Evolutionary conservation across 768 basidiomycete genomes (phyloP).

Genomic region (Mycena epipterygia): DNA sequence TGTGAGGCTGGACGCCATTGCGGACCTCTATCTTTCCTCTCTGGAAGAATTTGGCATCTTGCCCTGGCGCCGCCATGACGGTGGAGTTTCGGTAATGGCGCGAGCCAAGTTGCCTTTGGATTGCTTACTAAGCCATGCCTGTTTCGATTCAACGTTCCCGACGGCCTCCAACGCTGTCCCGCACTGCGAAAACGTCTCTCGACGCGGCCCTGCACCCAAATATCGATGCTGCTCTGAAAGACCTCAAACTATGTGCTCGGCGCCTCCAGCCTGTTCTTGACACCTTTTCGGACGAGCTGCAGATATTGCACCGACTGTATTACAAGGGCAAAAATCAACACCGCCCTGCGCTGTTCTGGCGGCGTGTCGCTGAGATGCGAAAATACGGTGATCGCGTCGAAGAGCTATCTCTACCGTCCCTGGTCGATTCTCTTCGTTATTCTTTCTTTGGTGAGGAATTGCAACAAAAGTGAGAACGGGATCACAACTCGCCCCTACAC

Average conservation of each 20-base stretch:
- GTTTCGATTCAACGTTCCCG: constrained; percentile 16
- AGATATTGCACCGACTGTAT: constrained; percentile 74
- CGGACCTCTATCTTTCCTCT: constrained; percentile 91
- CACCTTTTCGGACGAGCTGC: constrained; percentile 64
- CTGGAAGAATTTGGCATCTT: constrained; percentile 94
- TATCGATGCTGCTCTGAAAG: constrained; percentile 73
- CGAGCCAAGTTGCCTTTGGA: too few relatives aligned
- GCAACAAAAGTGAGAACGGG: constrained; percentile 51
- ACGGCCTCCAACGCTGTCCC: constrained; percentile 29
- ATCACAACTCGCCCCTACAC: neutral
- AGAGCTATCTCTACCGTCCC: constrained; percentile 45
- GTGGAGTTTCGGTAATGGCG: constrained; percentile 3
- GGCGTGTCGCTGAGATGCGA: constrained; percentile 71
- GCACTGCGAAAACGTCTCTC: constrained; percentile 44
- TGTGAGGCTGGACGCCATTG: constrained; percentile 26
- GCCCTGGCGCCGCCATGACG: constrained; percentile 67
- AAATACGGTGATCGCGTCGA: constrained; percentile 60
- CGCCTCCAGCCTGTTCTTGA: constrained; percentile 61
- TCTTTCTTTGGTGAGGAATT: constrained; percentile 64
- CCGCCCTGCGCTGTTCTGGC: constrained; percentile 77
- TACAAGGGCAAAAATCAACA: constrained; percentile 90
- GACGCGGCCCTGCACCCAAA: constrained; percentile 48
- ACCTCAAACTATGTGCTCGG: constrained; percentile 68
- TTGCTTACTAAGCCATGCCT: too few relatives aligned
- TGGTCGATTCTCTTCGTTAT: constrained; percentile 56